phyloP scores from a whole-genome alignment of 2,329 filamentous ascomycete species.

The Epichloe coenophiala region DNA sequence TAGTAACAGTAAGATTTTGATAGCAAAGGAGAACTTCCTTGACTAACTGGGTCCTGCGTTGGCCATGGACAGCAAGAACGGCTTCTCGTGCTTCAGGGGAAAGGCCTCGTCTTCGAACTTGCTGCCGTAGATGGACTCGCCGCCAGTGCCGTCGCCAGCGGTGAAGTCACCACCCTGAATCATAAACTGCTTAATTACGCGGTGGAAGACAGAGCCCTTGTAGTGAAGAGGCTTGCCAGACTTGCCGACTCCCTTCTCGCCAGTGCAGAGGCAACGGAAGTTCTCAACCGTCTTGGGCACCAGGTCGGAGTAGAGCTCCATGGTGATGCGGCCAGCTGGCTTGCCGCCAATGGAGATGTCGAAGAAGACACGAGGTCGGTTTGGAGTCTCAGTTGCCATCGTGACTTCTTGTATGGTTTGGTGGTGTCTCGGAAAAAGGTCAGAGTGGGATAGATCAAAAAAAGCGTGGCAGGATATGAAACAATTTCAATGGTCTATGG shows the following conservation, averaged over 20 bases:
- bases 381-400: conserved; percentile 31
- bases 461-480: background rate
- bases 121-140: conserved; percentile 92
- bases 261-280: conserved; percentile 87
- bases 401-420: conserved; percentile 4
- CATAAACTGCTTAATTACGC: conserved; percentile 98
- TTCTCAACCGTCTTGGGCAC: conserved; percentile 95
- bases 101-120: conserved; percentile 99
- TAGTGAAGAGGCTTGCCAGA: conserved; percentile 78
- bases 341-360: conserved; percentile 73
- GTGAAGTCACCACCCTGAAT: conserved; percentile 93
- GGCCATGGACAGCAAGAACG: conserved; percentile 93
- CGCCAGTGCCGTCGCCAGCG: conserved; percentile 82
- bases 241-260: conserved; percentile 79
- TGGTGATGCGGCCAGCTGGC: conserved; percentile 63
- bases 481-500: background rate
- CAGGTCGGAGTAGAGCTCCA: conserved; percentile 66
- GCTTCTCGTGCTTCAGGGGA: conserved; percentile 76
- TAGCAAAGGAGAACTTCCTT: too few relatives aligned
- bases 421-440: background rate
- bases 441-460: background rate
- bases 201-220: conserved; percentile 88
- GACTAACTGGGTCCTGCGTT: conserved; percentile 78
- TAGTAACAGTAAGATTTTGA: background rate
- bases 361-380: conserved; percentile 77